Conservation (phyloP, 192 early-diverging fungal species). For the Podila clonocystis region DNA sequence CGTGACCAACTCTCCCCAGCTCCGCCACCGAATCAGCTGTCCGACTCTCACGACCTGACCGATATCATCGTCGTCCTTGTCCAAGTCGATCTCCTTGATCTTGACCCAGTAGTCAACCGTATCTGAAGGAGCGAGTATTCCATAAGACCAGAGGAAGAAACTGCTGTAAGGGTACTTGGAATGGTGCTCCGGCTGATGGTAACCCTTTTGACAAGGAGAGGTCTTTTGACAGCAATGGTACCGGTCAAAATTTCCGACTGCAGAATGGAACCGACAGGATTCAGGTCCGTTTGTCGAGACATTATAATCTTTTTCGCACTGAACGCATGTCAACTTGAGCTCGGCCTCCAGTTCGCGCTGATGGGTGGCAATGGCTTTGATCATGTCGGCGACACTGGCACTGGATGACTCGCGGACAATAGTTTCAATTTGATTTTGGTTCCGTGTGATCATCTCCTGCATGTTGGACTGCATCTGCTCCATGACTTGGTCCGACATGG, state of each 20-base stretch:
- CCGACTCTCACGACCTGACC: slow-evolving; percentile 36
- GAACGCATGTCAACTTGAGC: slow-evolving; percentile 46
- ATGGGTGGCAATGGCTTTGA: slow-evolving; percentile 39
- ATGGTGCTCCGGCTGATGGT: slow-evolving; percentile 39
- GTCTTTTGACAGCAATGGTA: slow-evolving; percentile 48
- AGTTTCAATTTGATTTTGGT: slow-evolving; percentile 31
- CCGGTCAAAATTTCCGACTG: neutral
- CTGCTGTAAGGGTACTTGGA: slow-evolving; percentile 50
- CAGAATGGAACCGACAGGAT: slow-evolving; percentile 49
- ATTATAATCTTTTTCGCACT: slow-evolving; percentile 50
- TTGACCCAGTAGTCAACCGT: slow-evolving; percentile 44
- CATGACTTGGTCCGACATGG: slow-evolving; percentile 49
- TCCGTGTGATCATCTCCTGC: slow-evolving; percentile 44
- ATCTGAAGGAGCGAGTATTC: slow-evolving; percentile 44
- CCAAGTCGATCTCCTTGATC: slow-evolving; percentile 35
- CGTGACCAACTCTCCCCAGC: slow-evolving; percentile 17
- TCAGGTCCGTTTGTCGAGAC: slow-evolving; percentile 41
- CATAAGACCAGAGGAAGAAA: slow-evolving; percentile 31
- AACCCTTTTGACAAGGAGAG: slow-evolving; percentile 23
- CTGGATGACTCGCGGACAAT: slow-evolving; percentile 34
- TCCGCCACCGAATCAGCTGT: slow-evolving; percentile 51
- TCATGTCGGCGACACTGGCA: slow-evolving; percentile 39
- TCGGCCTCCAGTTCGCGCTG: slow-evolving; percentile 42
- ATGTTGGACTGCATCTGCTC: slow-evolving; percentile 50
- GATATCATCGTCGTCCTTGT: slow-evolving; percentile 12